A percentile compares a stretch with the other conserved stretches of the same genome.
These are phyloP conservation scores for Aspergillus sp. DNA, from an alignment of 2,329 filamentous ascomycete species.

Conservation along the genomic window DNA sequence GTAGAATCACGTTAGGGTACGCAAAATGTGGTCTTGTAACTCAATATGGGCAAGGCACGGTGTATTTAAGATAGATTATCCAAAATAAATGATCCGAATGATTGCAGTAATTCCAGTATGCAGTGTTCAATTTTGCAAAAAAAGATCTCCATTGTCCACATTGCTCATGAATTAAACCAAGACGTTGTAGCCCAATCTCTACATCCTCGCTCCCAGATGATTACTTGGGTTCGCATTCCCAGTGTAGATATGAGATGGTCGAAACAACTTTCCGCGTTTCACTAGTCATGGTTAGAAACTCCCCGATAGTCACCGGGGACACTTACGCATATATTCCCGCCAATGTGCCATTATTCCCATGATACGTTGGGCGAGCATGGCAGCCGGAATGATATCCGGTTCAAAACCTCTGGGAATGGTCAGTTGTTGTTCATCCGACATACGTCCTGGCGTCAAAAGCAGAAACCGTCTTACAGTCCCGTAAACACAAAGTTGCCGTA, in stretches of 20 bases:
- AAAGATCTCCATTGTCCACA: neutral
- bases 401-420: conserved; percentile 20
- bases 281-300: conserved; percentile 15
- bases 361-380: conserved; percentile 26
- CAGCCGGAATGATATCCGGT: conserved; percentile 23
- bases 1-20: no score
- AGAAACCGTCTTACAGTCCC: conserved; percentile 25
- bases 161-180: neutral
- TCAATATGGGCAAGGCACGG: no score
- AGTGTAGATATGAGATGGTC: conserved; percentile 24
- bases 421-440: no score
- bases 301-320: conserved; percentile 3
- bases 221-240: conserved; percentile 5
- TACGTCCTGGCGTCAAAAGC: no score
- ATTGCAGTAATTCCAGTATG: no score
- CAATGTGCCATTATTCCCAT: conserved; percentile 31
- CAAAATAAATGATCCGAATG: no score
- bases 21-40: no score
- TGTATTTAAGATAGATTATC: no score
- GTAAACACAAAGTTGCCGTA: conserved; percentile 41
- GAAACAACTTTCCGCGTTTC: conserved; percentile 22
- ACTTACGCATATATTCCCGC: conserved; percentile 28
- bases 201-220: conserved; percentile 8
- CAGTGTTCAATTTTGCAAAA: no score
- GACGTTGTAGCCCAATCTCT: neutral